phyloP scores from a whole-genome alignment of 768 basidiomycete species.

The Leccinum disarticulatum region DNA sequence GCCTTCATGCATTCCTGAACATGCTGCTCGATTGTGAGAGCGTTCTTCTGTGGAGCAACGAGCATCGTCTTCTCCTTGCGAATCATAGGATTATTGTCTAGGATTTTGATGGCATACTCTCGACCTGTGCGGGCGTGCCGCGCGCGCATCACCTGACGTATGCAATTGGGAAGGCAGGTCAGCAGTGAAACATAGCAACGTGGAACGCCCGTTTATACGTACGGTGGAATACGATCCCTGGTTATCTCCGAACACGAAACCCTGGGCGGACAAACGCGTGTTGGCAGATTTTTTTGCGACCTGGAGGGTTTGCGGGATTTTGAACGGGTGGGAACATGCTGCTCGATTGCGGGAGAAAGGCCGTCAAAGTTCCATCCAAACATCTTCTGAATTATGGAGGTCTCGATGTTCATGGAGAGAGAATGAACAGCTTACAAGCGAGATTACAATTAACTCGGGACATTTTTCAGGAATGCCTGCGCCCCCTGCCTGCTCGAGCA shows the following conservation, averaged over 20 bases:
- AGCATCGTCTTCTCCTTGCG: constrained; percentile 69
- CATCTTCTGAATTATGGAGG: too few species aligned
- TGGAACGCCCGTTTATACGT: constrained; percentile 27
- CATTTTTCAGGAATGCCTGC: too few species aligned
- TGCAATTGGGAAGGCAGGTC: constrained; percentile 2
- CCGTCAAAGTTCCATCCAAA: too few species aligned
- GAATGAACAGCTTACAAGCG: too few species aligned
- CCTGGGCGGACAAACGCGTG: constrained; percentile 47
- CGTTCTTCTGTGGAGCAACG: constrained; percentile 78
- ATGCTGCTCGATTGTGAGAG: constrained; percentile 36
- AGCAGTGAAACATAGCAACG: constrained; percentile 8
- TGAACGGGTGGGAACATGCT: constrained; percentile 26
- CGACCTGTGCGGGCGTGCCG: constrained; percentile 55
- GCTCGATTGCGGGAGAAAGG: too few species aligned
- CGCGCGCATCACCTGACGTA: constrained; percentile 54
- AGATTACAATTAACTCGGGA: too few species aligned
- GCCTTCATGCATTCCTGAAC: too few species aligned
- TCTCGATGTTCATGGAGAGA: too few species aligned
- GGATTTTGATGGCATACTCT: constrained; percentile 74
- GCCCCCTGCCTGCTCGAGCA: too few species aligned
- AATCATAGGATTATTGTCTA: constrained; percentile 81
- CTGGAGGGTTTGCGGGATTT: constrained; percentile 40
- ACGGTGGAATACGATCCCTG: constrained; percentile 85
- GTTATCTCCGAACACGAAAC: constrained; percentile 72
- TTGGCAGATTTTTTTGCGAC: constrained; percentile 47